Evolutionary conservation across 176 grass and related monocot species (phyloP).

Genomic region (Oryza rufipogon): DNA sequence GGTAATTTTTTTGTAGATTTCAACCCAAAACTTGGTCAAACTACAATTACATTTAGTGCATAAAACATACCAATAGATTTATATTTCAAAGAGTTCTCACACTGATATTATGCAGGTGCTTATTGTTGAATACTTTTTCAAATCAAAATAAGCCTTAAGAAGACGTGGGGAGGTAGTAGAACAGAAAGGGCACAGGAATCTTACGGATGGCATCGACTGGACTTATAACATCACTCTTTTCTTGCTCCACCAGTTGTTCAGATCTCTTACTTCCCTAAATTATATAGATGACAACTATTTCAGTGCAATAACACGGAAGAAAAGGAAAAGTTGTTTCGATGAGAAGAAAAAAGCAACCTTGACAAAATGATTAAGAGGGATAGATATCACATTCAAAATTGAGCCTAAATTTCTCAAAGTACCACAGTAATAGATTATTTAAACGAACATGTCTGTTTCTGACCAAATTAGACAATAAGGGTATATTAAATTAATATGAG

Average conservation of each 20-base stretch:
- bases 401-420: not conserved
- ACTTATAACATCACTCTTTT: slow-evolving; percentile 85
- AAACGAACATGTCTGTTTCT: not conserved
- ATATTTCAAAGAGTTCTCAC: too few relatives aligned
- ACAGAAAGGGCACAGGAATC: slow-evolving; percentile 11
- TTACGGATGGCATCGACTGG: slow-evolving; percentile 57
- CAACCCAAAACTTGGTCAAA: not conserved
- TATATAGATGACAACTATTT: slow-evolving; percentile 19
- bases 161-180: not conserved
- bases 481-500: not conserved
- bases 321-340: not conserved
- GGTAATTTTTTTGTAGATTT: not conserved
- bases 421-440: not conserved
- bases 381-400: not conserved
- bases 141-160: not conserved
- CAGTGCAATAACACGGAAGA: not conserved
- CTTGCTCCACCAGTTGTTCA: slow-evolving; percentile 66
- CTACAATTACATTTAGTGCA: not conserved
- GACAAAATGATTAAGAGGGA: not conserved
- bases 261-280: slow-evolving; percentile 57
- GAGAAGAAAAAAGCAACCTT: not conserved
- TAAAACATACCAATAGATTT: not conserved
- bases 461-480: not conserved
- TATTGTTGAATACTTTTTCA: not conserved
- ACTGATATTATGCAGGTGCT: too few relatives aligned